phyloP scores from a whole-genome alignment of 2,329 filamentous ascomycete genomes.

The Alternaria metachromatica region DNA sequence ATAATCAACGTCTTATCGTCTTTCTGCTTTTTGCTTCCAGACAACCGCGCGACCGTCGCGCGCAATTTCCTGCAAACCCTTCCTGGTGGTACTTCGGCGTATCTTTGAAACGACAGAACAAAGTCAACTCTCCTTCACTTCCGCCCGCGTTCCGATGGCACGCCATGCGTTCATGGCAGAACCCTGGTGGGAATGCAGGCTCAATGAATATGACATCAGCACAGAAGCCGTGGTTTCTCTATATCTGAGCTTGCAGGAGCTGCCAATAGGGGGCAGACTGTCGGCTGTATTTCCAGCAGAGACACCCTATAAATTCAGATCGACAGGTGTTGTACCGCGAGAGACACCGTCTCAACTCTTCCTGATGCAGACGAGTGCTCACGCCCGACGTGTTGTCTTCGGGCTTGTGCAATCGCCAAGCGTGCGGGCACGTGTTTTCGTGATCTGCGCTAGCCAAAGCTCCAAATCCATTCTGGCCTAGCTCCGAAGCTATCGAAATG shows the following conservation, averaged over 20 bases:
- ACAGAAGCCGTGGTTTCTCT: background rate
- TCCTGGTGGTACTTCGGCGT: background rate
- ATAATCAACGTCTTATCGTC: background rate
- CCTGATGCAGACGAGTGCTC: background rate
- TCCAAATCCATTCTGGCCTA: background rate
- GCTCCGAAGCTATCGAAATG: background rate
- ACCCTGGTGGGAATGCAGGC: background rate
- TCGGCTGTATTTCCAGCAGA: background rate
- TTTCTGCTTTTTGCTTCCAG: background rate
- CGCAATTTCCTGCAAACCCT: slow-evolving; percentile 7
- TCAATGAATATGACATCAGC: background rate
- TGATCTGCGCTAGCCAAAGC: background rate
- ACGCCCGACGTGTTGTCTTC: background rate
- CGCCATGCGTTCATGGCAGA: background rate
- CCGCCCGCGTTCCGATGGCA: background rate
- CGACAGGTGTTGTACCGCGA: background rate
- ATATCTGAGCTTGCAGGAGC: background rate
- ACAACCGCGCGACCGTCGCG: slow-evolving; percentile 1
- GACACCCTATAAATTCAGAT: background rate
- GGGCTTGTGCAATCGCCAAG: background rate
- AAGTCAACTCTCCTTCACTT: background rate
- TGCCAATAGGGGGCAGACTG: background rate
- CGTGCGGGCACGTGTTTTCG: slow-evolving; percentile 2
- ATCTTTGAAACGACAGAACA: slow-evolving; percentile 2
- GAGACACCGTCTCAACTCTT: background rate